phyloP scores from a whole-genome alignment of 768 basidiomycete species.

The Collybiopsis confluens region DNA sequence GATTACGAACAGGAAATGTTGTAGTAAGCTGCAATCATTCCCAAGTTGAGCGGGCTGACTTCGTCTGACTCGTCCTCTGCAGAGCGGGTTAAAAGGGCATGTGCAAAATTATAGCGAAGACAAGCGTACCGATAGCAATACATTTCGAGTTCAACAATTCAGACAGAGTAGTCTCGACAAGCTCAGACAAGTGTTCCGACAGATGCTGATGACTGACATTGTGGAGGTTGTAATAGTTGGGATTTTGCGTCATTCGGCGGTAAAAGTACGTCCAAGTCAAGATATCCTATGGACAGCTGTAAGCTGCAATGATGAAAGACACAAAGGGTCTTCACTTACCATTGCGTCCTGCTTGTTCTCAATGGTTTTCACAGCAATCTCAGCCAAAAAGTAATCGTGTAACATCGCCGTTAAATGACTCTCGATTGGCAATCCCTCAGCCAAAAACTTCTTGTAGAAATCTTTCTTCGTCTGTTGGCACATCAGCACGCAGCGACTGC shows the following conservation, averaged over 20 bases:
- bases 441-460: conserved; percentile 98
- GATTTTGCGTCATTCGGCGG: conserved; percentile 95
- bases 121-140: conserved; percentile 71
- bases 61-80: conserved; percentile 88
- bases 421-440: conserved; percentile 96
- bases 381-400: conserved; percentile 97
- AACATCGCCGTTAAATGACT: conserved; percentile 86
- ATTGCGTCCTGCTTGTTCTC: conserved; percentile 99
- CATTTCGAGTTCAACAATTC: conserved; percentile 95
- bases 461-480: conserved; percentile 97
- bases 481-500: conserved; percentile 94
- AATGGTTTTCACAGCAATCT: conserved; percentile 97
- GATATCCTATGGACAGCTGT: conserved; percentile 60
- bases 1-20: conserved; percentile 80
- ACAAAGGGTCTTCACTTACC: conserved; percentile 35
- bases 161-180: conserved; percentile 89
- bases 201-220: conserved; percentile 95
- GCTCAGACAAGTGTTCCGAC: conserved; percentile 92
- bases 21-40: conserved; percentile 98
- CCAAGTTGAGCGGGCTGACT: conserved; percentile 84
- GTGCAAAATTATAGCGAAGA: not conserved
- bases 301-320: not conserved
- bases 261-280: conserved; percentile 99
- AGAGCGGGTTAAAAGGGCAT: not conserved
- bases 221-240: conserved; percentile 91